These are phyloP conservation scores for Xanthoconium separans DNA, from an alignment of 1,284 basidiomycete genomes.

Conservation along the genomic window DNA sequence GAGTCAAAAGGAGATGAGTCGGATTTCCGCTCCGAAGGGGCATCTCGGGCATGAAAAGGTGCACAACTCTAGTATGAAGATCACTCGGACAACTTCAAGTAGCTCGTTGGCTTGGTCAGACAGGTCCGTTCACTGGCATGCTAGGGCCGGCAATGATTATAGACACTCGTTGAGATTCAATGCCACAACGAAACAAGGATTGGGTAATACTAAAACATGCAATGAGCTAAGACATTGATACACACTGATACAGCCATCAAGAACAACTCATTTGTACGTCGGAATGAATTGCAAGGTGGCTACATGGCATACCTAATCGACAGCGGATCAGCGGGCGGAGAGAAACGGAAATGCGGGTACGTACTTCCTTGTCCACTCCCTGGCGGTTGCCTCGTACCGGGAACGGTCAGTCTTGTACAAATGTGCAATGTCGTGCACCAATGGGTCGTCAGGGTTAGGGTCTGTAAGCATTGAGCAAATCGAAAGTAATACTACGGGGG, in stretches of 20 bases:
- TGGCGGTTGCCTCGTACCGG: conserved; percentile 91
- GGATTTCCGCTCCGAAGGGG: neutral
- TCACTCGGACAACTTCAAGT: neutral
- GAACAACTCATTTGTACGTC: conserved; percentile 30
- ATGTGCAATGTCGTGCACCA: conserved; percentile 81
- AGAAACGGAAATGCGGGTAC: conserved; percentile 32
- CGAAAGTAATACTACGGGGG: conserved; percentile 77
- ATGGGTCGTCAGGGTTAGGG: conserved; percentile 92
- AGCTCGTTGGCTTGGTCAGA: conserved; percentile 5
- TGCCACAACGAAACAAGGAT: conserved; percentile 15
- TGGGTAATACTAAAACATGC: conserved; percentile 36
- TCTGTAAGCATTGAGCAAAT: conserved; percentile 98
- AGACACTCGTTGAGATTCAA: conserved; percentile 22
- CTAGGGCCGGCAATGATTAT: conserved; percentile 3
- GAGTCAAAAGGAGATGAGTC: neutral
- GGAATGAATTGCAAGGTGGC: conserved; percentile 20
- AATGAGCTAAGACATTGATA: conserved; percentile 34
- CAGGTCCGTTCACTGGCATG: neutral
- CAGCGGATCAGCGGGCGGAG: conserved; percentile 16
- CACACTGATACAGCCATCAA: conserved; percentile 31
- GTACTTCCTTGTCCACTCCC: conserved; percentile 98
- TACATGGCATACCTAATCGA: conserved; percentile 58
- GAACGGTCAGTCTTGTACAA: conserved; percentile 95
- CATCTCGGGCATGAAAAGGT: neutral
- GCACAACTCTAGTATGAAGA: neutral